phyloP scores from a whole-genome alignment of 192 early-diverging fungal species.

The Coemansia javaensis region DNA sequence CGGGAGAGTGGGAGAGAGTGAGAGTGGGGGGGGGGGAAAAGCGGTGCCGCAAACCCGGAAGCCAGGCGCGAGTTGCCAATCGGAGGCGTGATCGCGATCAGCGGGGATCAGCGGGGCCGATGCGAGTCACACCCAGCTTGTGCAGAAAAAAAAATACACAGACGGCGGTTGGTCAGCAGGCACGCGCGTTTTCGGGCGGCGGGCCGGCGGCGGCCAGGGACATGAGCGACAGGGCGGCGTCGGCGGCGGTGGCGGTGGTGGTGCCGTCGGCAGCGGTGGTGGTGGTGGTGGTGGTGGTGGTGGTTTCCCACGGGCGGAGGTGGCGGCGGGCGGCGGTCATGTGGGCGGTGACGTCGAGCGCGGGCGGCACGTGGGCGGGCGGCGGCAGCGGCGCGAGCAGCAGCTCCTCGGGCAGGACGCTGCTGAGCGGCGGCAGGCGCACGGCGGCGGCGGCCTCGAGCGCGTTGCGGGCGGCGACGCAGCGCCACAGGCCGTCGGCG shows the following conservation, averaged over 20 bases:
- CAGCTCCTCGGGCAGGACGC: constrained; percentile 29
- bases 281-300: neutral
- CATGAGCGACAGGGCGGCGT: constrained; percentile 50
- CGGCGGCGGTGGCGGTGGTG: constrained; percentile 4
- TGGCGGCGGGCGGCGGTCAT: constrained; percentile 16
- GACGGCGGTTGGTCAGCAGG: no score
- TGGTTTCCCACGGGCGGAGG: constrained; percentile 40
- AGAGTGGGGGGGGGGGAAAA: neutral
- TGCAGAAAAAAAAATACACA: constrained; percentile 1
- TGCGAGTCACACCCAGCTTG: no score
- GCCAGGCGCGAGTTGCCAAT: no score
- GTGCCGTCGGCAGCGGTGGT: neutral
- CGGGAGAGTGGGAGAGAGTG: neutral
- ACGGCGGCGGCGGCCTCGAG: constrained; percentile 10
- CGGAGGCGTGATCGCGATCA: no score
- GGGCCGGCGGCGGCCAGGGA: constrained; percentile 13
- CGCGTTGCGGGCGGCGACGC: constrained; percentile 27
- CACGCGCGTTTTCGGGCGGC: no score
- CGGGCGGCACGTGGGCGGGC: neutral
- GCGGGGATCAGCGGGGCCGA: no score
- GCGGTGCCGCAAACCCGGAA: no score
- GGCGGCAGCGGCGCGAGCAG: neutral
- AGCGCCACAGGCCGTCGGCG: constrained; percentile 30
- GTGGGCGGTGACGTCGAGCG: neutral
- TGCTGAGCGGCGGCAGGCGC: constrained; percentile 43